Evolutionary conservation across 768 basidiomycete species (phyloP).

Genomic region (Agrocybe chaxingu): DNA sequence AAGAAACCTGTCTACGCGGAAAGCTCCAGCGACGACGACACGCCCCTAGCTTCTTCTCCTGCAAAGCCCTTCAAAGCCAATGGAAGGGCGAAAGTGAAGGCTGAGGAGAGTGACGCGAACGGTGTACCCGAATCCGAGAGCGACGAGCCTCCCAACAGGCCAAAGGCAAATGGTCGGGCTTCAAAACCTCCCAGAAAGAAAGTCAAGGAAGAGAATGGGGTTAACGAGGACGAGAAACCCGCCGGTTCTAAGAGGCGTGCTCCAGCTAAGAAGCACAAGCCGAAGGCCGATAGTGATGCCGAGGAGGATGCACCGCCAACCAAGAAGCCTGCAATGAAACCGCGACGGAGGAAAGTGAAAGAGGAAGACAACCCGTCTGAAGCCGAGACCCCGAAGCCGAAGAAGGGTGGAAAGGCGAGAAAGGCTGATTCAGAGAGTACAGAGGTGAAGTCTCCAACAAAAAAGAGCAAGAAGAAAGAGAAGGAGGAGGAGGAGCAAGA

Average conservation of each 20-base stretch:
- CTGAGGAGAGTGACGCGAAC: slow-evolving; percentile 31
- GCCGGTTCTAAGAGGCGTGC: slow-evolving; percentile 33
- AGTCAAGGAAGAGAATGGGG: slow-evolving; percentile 46
- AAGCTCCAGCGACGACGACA: slow-evolving; percentile 71
- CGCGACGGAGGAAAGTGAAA: slow-evolving; percentile 51
- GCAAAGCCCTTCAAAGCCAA: slow-evolving; percentile 44
- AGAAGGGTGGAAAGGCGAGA: slow-evolving; percentile 39
- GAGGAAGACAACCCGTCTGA: slow-evolving; percentile 47
- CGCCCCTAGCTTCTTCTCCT: slow-evolving; percentile 71
- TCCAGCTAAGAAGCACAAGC: slow-evolving; percentile 38
- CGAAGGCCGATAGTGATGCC: slow-evolving; percentile 49
- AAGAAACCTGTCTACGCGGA: slow-evolving; percentile 53
- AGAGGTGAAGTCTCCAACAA: slow-evolving; percentile 30
- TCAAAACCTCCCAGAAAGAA: slow-evolving; percentile 66
- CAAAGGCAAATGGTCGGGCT: slow-evolving; percentile 38
- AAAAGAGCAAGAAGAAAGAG: slow-evolving; percentile 50
- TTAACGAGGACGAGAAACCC: slow-evolving; percentile 36
- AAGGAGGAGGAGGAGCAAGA: slow-evolving; percentile 70
- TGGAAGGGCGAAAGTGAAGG: slow-evolving; percentile 33
- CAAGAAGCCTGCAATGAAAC: slow-evolving; percentile 45
- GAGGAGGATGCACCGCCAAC: slow-evolving; percentile 38
- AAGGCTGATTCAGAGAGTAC: slow-evolving; percentile 35
- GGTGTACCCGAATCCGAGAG: slow-evolving; percentile 28
- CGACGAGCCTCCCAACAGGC: slow-evolving; percentile 46
- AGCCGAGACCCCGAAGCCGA: slow-evolving; percentile 40